These are phyloP conservation scores for Colletotrichum zoysiae DNA, from an alignment of 2,329 filamentous ascomycete species.

Conservation along the genomic window DNA sequence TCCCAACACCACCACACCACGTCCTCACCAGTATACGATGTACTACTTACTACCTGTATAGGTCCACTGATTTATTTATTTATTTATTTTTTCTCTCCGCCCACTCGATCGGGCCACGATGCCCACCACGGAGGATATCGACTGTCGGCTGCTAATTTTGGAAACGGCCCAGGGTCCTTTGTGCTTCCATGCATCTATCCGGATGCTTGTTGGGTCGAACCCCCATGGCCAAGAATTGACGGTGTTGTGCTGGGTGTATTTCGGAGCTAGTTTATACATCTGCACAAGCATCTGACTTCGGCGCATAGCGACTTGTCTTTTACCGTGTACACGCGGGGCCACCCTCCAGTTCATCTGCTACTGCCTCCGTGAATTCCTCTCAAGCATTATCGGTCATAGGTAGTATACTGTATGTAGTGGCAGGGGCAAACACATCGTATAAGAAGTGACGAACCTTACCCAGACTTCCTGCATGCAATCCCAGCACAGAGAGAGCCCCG, in stretches of 20 bases:
- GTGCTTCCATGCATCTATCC: not conserved
- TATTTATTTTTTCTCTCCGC: not conserved
- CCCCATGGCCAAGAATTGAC: not conserved
- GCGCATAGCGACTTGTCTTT: not conserved
- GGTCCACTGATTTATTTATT: not conserved
- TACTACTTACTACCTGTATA: no score
- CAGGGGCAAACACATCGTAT: no score
- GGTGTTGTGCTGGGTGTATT: not conserved
- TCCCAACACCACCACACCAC: conserved; percentile 16
- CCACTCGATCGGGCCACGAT: not conserved
- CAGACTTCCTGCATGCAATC: not conserved
- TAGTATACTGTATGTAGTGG: no score
- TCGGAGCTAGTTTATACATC: not conserved
- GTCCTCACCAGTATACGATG: not conserved
- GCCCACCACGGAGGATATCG: not conserved
- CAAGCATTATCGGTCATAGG: not conserved
- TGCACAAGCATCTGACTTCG: not conserved
- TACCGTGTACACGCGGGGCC: not conserved
- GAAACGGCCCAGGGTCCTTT: not conserved
- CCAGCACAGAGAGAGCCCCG: not conserved
- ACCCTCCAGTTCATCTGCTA: not conserved
- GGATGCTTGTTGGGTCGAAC: not conserved
- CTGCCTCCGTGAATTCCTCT: not conserved
- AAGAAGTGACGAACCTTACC: not conserved
- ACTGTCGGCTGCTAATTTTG: conserved; percentile 1